These are phyloP conservation scores for Sambucus nigra DNA, from an alignment of 129 eudicot species.

Conservation along the genomic window DNA sequence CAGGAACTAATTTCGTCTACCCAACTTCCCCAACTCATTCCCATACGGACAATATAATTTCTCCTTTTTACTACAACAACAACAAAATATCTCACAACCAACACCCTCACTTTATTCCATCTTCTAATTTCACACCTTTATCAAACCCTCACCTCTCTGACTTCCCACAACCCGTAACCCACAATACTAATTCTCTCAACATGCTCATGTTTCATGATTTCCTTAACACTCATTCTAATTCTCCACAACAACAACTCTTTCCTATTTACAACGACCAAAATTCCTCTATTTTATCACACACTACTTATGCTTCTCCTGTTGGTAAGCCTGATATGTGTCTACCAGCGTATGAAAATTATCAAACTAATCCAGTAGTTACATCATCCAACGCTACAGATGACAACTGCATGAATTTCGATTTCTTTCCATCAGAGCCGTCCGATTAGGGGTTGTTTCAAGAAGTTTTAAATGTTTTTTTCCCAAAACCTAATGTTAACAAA, in stretches of 20 bases:
- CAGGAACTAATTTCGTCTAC: constrained; percentile 68
- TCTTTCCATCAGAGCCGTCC: too few species aligned
- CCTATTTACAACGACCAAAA: background rate
- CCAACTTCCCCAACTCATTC: constrained; percentile 20
- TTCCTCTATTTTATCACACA: background rate
- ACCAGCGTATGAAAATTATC: too few species aligned
- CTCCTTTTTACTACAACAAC: constrained; percentile 9
- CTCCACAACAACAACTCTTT: constrained; percentile 3
- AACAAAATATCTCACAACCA: constrained; percentile 6
- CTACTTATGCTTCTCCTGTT: background rate
- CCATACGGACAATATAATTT: constrained; percentile 9
- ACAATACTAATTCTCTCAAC: constrained; percentile 15
- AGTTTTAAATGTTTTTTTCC: too few species aligned
- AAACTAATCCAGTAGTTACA: too few species aligned
- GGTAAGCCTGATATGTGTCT: too few species aligned
- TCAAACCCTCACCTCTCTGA: constrained; percentile 1
- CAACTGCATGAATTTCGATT: too few species aligned
- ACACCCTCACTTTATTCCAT: constrained; percentile 1
- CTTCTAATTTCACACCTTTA: background rate
- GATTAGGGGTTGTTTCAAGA: too few species aligned
- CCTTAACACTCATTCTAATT: constrained; percentile 10
- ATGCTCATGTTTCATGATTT: constrained; percentile 32
- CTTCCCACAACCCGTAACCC: constrained; percentile 9
- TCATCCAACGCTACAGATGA: too few species aligned
- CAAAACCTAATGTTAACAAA: too few species aligned